Evolutionary conservation across 805 yeast genomes (phyloP).

Genomic region (Jamesozyma piceae): DNA sequence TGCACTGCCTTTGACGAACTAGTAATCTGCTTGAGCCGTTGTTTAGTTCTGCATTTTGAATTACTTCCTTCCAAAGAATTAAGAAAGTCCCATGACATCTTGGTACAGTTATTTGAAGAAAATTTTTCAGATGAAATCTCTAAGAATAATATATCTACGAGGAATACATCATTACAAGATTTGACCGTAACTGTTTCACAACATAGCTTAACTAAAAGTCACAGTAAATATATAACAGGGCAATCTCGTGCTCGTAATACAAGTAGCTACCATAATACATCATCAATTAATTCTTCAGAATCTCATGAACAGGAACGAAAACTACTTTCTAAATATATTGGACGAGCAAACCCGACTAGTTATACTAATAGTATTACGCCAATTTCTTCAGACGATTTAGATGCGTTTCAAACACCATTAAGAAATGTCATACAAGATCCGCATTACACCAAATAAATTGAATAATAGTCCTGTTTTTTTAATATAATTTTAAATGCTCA

Average conservation of each 20-base stretch:
- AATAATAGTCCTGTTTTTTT: no score
- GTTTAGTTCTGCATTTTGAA: slow-evolving; percentile 60
- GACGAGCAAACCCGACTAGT: no score
- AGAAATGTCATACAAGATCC: background rate
- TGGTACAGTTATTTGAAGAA: slow-evolving; percentile 52
- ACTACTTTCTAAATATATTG: no score
- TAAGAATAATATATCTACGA: slow-evolving; percentile 21
- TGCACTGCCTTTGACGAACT: slow-evolving; percentile 54
- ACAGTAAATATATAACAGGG: background rate
- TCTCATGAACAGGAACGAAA: no score
- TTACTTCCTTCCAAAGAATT: slow-evolving; percentile 44
- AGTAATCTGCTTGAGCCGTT: slow-evolving; percentile 52
- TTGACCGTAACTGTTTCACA: background rate
- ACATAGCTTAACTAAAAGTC: background rate
- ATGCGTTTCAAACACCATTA: background rate
- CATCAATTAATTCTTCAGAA: background rate
- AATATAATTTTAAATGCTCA: no score
- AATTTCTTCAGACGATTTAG: background rate
- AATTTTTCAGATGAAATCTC: slow-evolving; percentile 61
- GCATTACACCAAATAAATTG: no score
- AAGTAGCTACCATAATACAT: background rate
- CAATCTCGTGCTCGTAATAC: background rate
- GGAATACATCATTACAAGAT: background rate
- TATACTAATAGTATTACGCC: no score
- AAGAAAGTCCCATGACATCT: slow-evolving; percentile 55